phyloP scores from a whole-genome alignment of 106 monocot species.

The Dioscorea alata region DNA sequence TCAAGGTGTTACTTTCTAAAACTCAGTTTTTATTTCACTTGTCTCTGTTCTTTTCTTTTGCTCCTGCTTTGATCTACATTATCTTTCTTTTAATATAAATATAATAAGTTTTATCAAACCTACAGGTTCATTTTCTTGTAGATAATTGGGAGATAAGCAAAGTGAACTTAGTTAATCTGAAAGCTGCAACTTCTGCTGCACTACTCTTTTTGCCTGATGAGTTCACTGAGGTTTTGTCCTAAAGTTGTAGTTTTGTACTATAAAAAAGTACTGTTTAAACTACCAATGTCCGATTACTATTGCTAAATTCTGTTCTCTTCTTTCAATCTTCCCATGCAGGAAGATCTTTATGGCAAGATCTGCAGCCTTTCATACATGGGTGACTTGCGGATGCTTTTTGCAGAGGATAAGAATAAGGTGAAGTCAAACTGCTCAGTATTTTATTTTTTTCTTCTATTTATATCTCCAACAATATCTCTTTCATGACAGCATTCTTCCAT shows the following conservation, averaged over 20 bases:
- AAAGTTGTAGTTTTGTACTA: neutral
- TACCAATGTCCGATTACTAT: neutral
- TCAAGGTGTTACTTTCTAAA: neutral
- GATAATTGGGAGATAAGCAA: constrained; percentile 82
- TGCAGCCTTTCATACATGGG: constrained; percentile 96
- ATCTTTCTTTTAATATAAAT: neutral
- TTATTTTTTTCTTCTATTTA: no score
- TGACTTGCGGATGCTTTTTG: constrained; percentile 93
- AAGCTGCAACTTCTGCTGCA: constrained; percentile 66
- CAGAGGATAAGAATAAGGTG: constrained; percentile 94
- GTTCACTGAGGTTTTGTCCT: constrained; percentile 78
- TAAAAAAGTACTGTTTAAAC: neutral
- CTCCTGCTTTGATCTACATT: neutral
- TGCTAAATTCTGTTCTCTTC: neutral
- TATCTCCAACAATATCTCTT: no score
- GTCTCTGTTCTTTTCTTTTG: no score
- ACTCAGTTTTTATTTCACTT: neutral
- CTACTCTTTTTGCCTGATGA: constrained; percentile 66
- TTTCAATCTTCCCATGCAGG: constrained; percentile 34
- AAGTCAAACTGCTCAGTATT: no score
- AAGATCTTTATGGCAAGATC: constrained; percentile 83
- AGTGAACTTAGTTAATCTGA: constrained; percentile 78
- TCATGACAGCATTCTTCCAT: no score
- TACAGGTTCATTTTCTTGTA: constrained; percentile 62
- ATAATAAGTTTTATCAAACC: neutral